Percentiles rank a stretch among this genome's conserved stretches.
These are phyloP conservation scores for Collybiopsis luxurians DNA, from an alignment of 768 basidiomycete genomes.

Conservation along the genomic window DNA sequence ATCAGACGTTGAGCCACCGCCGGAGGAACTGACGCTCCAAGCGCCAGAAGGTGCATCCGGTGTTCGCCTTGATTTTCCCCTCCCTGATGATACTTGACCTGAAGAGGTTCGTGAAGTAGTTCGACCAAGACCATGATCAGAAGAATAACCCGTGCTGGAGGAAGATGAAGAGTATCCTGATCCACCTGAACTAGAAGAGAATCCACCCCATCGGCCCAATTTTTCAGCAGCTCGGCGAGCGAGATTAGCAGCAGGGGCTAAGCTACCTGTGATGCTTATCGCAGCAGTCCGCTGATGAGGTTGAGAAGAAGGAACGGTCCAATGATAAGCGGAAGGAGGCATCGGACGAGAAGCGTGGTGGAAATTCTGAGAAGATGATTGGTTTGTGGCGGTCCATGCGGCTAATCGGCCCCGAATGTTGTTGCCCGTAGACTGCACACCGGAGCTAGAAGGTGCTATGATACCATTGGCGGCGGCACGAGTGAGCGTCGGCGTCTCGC, in stretches of 20 bases:
- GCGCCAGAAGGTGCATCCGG: conserved; percentile 61
- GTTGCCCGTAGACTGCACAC: conserved; percentile 31
- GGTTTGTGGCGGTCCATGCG: conserved; percentile 40
- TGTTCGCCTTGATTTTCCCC: conserved; percentile 45
- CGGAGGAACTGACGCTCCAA: conserved; percentile 50
- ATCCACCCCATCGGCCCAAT: conserved; percentile 61
- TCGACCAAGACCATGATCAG: conserved; percentile 34
- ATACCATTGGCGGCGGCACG: conserved; percentile 40
- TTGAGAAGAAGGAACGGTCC: conserved; percentile 8
- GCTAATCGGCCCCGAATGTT: conserved; percentile 47
- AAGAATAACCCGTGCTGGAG: conserved; percentile 39
- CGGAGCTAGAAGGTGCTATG: conserved; percentile 34
- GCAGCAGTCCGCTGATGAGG: conserved; percentile 49
- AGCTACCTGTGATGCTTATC: conserved; percentile 66
- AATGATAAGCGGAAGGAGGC: conserved; percentile 18
- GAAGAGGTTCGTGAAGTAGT: conserved; percentile 39
- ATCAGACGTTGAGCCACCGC: conserved; percentile 39
- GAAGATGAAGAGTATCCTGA: conserved; percentile 49
- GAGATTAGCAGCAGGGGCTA: conserved; percentile 71
- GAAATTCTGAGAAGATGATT: conserved; percentile 11
- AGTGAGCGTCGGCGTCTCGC: conserved; percentile 40
- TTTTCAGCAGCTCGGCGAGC: conserved; percentile 78
- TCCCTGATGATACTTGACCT: conserved; percentile 18
- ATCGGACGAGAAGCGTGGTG: conserved; percentile 11
- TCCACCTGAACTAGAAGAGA: conserved; percentile 36